These are phyloP conservation scores for Crithidia mellificae DNA, from an alignment of 208 protist genomes.

Conservation along the genomic window DNA sequence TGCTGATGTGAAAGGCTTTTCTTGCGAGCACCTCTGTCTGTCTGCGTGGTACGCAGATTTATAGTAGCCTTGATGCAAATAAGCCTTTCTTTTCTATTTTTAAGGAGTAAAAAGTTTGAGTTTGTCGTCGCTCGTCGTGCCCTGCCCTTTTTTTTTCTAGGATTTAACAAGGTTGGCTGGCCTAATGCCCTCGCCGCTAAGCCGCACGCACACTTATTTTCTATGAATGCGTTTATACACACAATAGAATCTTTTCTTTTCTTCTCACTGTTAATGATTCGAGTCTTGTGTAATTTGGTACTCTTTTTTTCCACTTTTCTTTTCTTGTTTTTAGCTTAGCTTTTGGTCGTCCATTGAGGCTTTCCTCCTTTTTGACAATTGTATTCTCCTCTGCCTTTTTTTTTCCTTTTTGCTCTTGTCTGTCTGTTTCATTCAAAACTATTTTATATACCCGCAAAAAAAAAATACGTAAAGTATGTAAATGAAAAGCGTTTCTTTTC, in stretches of 20 bases:
- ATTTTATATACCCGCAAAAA: too few species aligned
- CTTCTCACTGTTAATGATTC: background rate
- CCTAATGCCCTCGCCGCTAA: background rate
- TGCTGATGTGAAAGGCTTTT: too few species aligned
- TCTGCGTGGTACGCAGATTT: too few species aligned
- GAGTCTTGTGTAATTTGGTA: conserved; percentile 4
- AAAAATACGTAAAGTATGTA: background rate
- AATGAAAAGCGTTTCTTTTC: conserved; percentile 1
- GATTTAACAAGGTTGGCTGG: too few species aligned
- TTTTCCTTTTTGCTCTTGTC: conserved; percentile 1
- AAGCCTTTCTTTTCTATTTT: too few species aligned
- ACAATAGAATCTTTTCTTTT: conserved; percentile 8
- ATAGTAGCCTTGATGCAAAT: too few species aligned
- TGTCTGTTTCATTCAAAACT: conserved; percentile 1
- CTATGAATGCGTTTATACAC: conserved; percentile 1
- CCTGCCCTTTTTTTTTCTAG: too few species aligned
- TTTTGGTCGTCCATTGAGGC: background rate
- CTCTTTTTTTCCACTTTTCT: too few species aligned
- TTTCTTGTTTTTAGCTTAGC: background rate
- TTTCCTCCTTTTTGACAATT: background rate
- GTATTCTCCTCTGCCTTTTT: background rate
- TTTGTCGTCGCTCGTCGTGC: too few species aligned
- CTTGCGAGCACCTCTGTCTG: background rate
- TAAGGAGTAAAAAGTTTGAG: too few species aligned
- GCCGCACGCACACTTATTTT: background rate